Percentiles rank a stretch among this genome's conserved stretches.
Evolutionary conservation across 139 green algal genomes (phyloP).

Genomic region (Picochlorum costavermella): DNA sequence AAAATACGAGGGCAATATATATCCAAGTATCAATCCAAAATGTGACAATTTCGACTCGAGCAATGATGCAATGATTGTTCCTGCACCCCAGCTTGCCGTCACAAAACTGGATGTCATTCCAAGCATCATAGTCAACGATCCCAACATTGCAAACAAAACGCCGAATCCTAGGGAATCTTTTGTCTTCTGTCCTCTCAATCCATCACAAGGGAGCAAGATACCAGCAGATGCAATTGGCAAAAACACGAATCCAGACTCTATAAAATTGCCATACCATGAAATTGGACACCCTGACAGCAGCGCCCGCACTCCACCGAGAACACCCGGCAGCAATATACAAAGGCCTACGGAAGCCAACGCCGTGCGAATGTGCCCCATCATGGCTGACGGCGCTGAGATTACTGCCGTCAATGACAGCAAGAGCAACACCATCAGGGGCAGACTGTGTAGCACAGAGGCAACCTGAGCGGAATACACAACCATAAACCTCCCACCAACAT

Average conservation of each 20-base stretch:
- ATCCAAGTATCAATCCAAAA: neutral
- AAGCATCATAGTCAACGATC: conserved; percentile 5
- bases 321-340: conserved; percentile 10
- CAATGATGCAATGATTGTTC: neutral
- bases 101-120: conserved; percentile 28
- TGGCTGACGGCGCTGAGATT: neutral
- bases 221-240: neutral
- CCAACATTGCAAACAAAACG: conserved; percentile 15
- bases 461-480: conserved; percentile 28
- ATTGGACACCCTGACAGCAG: conserved; percentile 30
- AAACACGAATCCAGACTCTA: neutral
- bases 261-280: conserved; percentile 44
- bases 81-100: conserved; percentile 22
- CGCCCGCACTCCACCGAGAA: conserved; percentile 13
- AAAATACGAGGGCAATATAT: neutral
- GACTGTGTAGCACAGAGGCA: conserved; percentile 22
- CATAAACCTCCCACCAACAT: conserved; percentile 10
- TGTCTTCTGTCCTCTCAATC: neutral
- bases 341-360: conserved; percentile 4
- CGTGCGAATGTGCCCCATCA: neutral
- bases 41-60: neutral
- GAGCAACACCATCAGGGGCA: conserved; percentile 20
- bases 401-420: conserved; percentile 4
- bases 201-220: too few relatives aligned
- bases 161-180: conserved; percentile 10